These are phyloP conservation scores for Stemphylium beticola DNA, from an alignment of 2,329 filamentous ascomycete species.

Conservation along the genomic window DNA sequence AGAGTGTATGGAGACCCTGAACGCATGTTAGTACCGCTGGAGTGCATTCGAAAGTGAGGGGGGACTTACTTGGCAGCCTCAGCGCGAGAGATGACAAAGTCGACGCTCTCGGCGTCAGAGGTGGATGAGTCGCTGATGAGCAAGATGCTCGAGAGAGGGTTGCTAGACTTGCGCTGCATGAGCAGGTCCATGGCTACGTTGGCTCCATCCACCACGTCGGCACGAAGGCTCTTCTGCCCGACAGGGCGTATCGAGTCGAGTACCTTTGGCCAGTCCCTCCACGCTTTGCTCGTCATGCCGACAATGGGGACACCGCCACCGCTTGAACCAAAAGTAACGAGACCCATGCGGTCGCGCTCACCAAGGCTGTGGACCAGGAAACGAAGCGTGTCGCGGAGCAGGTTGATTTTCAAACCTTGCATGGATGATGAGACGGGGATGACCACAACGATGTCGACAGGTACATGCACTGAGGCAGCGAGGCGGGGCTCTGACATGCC, in stretches of 20 bases:
- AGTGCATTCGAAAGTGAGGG: background rate
- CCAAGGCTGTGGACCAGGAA: constrained; percentile 91
- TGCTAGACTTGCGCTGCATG: constrained; percentile 96
- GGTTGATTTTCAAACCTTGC: constrained; percentile 98
- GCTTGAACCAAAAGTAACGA: constrained; percentile 96
- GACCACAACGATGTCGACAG: constrained; percentile 93
- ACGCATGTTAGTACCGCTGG: constrained; percentile 28
- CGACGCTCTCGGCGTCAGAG: constrained; percentile 91
- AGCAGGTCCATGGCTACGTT: constrained; percentile 98
- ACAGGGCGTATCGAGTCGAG: constrained; percentile 88
- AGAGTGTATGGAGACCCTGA: constrained; percentile 88
- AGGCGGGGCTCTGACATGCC: constrained; percentile 54
- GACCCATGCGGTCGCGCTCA: constrained; percentile 92
- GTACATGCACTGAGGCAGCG: constrained; percentile 74
- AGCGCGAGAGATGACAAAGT: constrained; percentile 95
- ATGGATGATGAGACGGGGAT: constrained; percentile 97
- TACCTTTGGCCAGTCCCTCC: constrained; percentile 88
- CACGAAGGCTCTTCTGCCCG: constrained; percentile 93
- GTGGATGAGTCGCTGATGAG: constrained; percentile 97
- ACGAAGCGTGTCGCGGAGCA: constrained; percentile 87
- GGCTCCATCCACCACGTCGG: constrained; percentile 95
- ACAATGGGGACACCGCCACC: constrained; percentile 92
- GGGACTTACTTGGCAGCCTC: constrained; percentile 88
- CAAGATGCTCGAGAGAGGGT: constrained; percentile 92
- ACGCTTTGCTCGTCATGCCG: constrained; percentile 96